Conservation (phyloP, 331 rosid genomes). For the Telfairia occidentalis region DNA sequence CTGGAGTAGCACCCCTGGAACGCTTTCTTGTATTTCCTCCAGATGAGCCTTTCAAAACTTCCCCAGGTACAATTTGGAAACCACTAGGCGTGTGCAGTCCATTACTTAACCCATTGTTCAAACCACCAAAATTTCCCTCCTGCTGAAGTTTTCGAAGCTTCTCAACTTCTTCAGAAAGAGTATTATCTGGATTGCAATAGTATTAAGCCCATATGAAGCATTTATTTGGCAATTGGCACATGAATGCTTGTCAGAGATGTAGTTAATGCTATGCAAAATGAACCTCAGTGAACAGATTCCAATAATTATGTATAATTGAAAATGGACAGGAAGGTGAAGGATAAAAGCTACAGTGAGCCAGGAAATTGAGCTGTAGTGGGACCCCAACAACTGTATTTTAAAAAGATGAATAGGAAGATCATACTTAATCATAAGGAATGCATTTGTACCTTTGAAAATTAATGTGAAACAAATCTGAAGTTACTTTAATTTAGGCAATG, state of each 20-base stretch:
- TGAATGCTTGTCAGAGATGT: background rate
- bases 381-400: background rate
- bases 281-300: background rate
- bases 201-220: conserved; percentile 11
- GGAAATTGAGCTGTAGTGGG: background rate
- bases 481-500: background rate
- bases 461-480: background rate
- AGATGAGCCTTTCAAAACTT: conserved; percentile 24
- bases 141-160: conserved; percentile 34
- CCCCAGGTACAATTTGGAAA: conserved; percentile 16
- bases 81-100: conserved; percentile 15
- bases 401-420: background rate
- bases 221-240: background rate
- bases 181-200: conserved; percentile 47
- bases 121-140: conserved; percentile 26
- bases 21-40: conserved; percentile 37
- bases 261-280: background rate
- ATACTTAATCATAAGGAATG: background rate
- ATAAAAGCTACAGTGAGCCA: background rate
- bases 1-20: conserved; percentile 25
- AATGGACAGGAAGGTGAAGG: background rate
- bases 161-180: conserved; percentile 54
- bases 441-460: background rate
- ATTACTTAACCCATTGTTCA: conserved; percentile 14
- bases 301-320: background rate